phyloP scores from a whole-genome alignment of 2,329 filamentous ascomycete species.

The Trichophyton benhamiae region DNA sequence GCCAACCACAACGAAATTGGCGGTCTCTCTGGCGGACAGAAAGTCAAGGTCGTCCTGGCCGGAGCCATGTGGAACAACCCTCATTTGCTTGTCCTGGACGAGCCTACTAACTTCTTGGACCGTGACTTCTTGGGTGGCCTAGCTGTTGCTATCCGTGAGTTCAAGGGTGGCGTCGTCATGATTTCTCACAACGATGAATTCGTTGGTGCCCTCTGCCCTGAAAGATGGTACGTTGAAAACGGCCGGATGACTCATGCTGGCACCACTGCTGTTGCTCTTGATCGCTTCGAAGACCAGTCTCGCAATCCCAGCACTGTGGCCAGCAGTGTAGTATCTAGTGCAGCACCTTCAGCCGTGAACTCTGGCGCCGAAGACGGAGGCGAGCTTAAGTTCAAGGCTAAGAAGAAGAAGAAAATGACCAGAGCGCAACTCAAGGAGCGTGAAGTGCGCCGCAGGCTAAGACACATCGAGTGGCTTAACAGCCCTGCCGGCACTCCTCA shows the following conservation, averaged over 20 bases:
- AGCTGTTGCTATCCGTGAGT: conserved; percentile 94
- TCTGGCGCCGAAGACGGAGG: conserved; percentile 65
- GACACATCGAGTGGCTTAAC: conserved; percentile 71
- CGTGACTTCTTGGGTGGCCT: conserved; percentile 93
- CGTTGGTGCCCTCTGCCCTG: conserved; percentile 84
- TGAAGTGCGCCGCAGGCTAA: conserved; percentile 71
- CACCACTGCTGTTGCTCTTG: conserved; percentile 57
- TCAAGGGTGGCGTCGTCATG: conserved; percentile 96
- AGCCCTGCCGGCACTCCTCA: conserved; percentile 73
- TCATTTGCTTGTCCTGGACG: conserved; percentile 90
- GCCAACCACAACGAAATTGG: conserved; percentile 98
- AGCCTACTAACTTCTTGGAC: conserved; percentile 98
- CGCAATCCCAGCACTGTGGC: conserved; percentile 44
- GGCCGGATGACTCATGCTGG: conserved; percentile 72
- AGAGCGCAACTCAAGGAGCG: conserved; percentile 91
- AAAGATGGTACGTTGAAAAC: conserved; percentile 90
- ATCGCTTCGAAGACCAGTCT: conserved; percentile 78
- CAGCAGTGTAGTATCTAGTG: conserved; percentile 48
- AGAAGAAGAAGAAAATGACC: conserved; percentile 98
- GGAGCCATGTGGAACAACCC: conserved; percentile 99
- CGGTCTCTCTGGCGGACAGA: conserved; percentile 89
- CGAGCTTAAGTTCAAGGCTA: conserved; percentile 72
- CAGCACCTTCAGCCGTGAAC: conserved; percentile 55
- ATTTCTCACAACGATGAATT: conserved; percentile 99
- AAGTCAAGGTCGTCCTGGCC: conserved; percentile 96